Conservation (phyloP, 257 asterid species). For the Marsdenia floribunda region DNA sequence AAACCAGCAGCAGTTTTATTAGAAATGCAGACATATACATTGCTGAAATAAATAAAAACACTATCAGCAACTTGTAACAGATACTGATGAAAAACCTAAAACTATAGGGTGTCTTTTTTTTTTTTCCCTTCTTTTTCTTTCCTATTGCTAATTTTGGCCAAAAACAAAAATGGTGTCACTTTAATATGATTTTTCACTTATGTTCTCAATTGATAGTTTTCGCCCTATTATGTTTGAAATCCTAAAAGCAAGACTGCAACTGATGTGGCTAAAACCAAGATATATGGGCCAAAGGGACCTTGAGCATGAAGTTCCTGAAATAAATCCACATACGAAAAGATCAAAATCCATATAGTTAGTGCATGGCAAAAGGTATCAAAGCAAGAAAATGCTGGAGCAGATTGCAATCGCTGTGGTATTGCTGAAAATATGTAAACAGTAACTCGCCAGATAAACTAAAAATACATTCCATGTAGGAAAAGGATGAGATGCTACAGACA, state of each 20-base stretch:
- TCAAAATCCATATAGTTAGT: neutral
- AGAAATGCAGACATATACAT: conserved; percentile 8
- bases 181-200: neutral
- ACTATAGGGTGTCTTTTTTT: neutral
- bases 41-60: conserved; percentile 22
- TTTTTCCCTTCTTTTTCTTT: neutral
- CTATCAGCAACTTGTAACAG: conserved; percentile 15
- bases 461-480: neutral
- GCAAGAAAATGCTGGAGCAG: neutral
- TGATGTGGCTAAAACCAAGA: conserved; percentile 33
- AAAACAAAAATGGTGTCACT: neutral
- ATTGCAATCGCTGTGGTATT: neutral
- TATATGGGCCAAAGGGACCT: conserved; percentile 25
- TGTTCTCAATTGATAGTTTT: neutral
- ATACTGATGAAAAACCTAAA: conserved; percentile 13
- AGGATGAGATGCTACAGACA: neutral
- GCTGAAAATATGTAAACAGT: too few species aligned
- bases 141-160: conserved; percentile 5
- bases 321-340: conserved; percentile 15
- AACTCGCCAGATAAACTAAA: neutral
- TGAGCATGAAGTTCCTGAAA: conserved; percentile 54
- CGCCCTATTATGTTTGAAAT: neutral
- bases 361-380: neutral
- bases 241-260: conserved; percentile 36
- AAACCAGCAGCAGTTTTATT: neutral